These are phyloP conservation scores for Penicillium sp. DNA, from an alignment of 2,329 filamentous ascomycete species.

Conservation along the genomic window DNA sequence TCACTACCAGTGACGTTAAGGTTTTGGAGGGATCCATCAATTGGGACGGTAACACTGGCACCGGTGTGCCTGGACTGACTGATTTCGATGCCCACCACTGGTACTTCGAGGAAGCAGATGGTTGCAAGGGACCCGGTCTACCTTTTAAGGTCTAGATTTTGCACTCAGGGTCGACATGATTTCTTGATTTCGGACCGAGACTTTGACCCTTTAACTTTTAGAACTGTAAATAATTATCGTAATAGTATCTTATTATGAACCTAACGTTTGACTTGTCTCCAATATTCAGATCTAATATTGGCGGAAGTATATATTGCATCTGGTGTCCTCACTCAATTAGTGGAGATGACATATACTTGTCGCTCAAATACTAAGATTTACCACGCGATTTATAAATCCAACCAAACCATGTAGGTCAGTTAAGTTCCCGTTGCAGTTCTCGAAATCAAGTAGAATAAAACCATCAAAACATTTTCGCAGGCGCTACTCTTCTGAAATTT, in stretches of 20 bases:
- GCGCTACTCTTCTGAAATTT: conserved; percentile 4
- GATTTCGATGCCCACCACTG: conserved; percentile 28
- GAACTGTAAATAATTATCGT: neutral
- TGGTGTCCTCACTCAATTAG: no score
- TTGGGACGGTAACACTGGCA: conserved; percentile 30
- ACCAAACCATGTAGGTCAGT: no score
- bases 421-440: no score
- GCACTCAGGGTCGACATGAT: neutral
- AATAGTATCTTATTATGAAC: neutral
- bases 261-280: neutral
- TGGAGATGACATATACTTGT: no score
- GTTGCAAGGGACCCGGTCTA: conserved; percentile 19
- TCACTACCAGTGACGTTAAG: conserved; percentile 23
- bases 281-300: no score
- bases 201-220: neutral
- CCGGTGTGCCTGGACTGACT: conserved; percentile 21
- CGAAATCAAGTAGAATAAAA: no score
- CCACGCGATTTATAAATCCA: no score
- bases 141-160: conserved; percentile 16
- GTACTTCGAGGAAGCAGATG: conserved; percentile 31
- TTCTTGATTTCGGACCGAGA: neutral
- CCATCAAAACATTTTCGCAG: no score
- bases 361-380: no score
- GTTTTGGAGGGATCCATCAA: conserved; percentile 29
- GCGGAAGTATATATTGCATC: no score